Base-by-base conservation (phyloP, 129 eudicot genomes). In the Deinandra increscens region DNA sequence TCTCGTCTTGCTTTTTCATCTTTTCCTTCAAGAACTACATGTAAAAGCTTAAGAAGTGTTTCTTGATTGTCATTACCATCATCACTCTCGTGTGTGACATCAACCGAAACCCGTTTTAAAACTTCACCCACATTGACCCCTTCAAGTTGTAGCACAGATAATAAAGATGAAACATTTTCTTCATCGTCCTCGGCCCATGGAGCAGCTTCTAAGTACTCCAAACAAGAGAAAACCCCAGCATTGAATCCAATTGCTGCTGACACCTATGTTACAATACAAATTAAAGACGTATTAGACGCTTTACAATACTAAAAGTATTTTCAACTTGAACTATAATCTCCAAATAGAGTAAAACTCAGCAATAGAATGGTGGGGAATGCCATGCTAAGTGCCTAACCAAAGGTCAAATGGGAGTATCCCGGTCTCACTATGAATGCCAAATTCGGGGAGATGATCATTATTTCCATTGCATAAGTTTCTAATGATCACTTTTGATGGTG, bases 161-260 rank as follows among this genome's bases (percentile, higher is more conserved):
- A 73, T 53, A 89, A 78, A 36, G 98, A 78, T 50, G 96, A 83
- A 50, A 93, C 95, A 54, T 87, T 93, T 81, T 89, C 92, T 81
- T 93, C 98, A 48, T 89, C 96, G 33, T 89, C 96, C 63, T 93
- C 98, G 4, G 90, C 88, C 98, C 98, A 93, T 61, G 98, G 98
- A 51, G 95, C 98, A 48, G 98, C 98, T 78, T 92, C 98, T 60
- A 92, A 81, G 82, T 88, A 92, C 81, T 88, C 98, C 83, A 92
- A 85, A 71, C 98, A 93, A 6, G 96, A 86, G 54, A 86, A 78
- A 3, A 93, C 96, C 14, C 98, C 98, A 14, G 96, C 96, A 81
- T 93, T 90, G 48, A 93, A 93, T 36, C 90, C 96, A 48, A 93
- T 89, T 69, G 98, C 96, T 0, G 92, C 87, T 23, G 96, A 86